Evolutionary conservation across 305 asterid genomes (phyloP), one percentile per base, ranked within the genome.

Genomic region (Euphrasia arctica): DNA sequence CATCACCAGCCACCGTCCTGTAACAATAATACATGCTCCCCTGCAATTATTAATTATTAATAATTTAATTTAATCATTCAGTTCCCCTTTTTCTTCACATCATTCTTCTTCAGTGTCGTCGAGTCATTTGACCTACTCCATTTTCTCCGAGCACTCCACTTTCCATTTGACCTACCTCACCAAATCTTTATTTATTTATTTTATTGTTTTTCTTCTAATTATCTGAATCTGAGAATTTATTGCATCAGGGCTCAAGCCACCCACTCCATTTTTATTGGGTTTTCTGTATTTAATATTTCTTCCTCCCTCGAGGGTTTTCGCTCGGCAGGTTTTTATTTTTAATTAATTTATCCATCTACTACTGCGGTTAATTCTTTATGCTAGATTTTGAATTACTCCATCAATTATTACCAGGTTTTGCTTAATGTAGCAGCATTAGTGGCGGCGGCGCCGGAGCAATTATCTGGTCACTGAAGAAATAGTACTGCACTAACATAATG

Each of bases 141-240:
- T 4, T 34, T 34, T 34, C 39, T 34, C 39, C 39, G 39, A 6
- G 5, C 7, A 6, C 42, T 4, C 39, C 39, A 4, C 39, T 32
- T 32, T 32, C 39, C 42, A 2, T 36, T 36, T 36, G 42, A 36
- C 42, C 9, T 36, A 5, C 42, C 42, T 36, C 42, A 36, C 42
- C 42, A 36, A 36, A 36, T 36, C 42, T 6, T 6, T 6, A 18
- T 18, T 18, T 18, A 18, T 18, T 18, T 18, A 18, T 18, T 18
- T 18, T 18, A 18, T 18, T 18, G 22, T 36, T 36, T 36, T 36
- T 36, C 2, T 31, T 31, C 4, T 31, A 2, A 1, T 1, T 2
- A 31, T 2, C 4, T 31, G 34, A 36, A 51, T 74, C 62, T 48
- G 62, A 55, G 70, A 74, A 74, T 74, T 74, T 69, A 74, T 69